Evolutionary conservation across 2,329 filamentous ascomycete genomes (phyloP), one percentile per base, ranked within the genome.

Genomic region (Phyllosticta capitalensis): DNA sequence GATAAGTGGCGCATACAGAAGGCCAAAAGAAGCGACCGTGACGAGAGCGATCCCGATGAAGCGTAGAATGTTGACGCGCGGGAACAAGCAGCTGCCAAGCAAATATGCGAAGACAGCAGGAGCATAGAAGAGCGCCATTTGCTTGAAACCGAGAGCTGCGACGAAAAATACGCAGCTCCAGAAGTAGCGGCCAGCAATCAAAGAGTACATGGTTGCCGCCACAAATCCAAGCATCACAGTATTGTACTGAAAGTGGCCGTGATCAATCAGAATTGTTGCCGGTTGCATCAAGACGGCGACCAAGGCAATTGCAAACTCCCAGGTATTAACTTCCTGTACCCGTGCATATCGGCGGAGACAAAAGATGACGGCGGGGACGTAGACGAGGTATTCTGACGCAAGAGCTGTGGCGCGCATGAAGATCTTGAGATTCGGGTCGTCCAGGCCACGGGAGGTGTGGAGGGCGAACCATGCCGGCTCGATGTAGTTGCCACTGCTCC

Each of bases 111-210:
- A 97, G 60, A 97, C 86, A 20, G 87, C 86, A 14, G 95, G 92
- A 2, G 95, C 91, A 73, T 96, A 99, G 76, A 97, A 99, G 17
- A 99, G 80, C 0, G 92, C 92, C 95, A 99, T 99, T 74, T 99
- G 94, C 78, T 99, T 99, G 80, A 97, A 99, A 5, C 90, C 90
- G n/a, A 99, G 79, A 2, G 92, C 89, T 17, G 83, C 84, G 6
- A 99, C 94, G 67, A 99, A 99, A 77, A 96, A 96, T 61, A 96
- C 83, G 63, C 90, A 91, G 24, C 89, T 84, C 91, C 92, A 96
- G 63, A 95, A 82, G 67, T 87, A 87, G 54, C 91, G 83, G 3
- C 89, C 89, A 2, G 91, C 90, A 55, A 96, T 74, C 75, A 97
- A 88, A 71, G 89, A 94, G 50, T 92, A 94, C 77, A 96, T 85